phyloP scores from a whole-genome alignment of 1,139 yeast species.

The Debaryomycetaceae sp. region DNA sequence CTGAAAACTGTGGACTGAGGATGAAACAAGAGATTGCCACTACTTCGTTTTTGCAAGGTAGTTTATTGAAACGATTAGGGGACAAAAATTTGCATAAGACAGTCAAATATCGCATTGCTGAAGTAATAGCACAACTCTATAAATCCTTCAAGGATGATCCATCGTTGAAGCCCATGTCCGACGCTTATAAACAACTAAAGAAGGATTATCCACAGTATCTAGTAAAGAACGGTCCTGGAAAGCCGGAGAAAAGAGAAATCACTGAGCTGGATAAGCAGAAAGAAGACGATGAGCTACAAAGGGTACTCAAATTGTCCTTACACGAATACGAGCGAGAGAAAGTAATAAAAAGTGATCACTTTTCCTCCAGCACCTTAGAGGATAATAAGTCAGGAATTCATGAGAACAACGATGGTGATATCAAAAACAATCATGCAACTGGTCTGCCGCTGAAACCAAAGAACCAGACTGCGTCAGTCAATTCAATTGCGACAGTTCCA shows the following conservation, averaged over 20 bases:
- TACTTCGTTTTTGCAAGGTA: conserved; percentile 54
- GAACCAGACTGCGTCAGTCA: conserved; percentile 13
- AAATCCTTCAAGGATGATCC: conserved; percentile 65
- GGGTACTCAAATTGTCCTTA: conserved; percentile 74
- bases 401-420: neutral
- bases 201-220: conserved; percentile 44
- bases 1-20: conserved; percentile 91
- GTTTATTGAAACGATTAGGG: conserved; percentile 52
- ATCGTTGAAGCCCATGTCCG: conserved; percentile 65
- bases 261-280: conserved; percentile 44
- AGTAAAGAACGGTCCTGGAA: conserved; percentile 22
- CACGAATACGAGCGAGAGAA: conserved; percentile 55
- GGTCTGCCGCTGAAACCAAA: conserved; percentile 3
- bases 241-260: conserved; percentile 59
- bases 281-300: conserved; percentile 80
- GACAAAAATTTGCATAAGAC: conserved; percentile 60
- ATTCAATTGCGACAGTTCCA: conserved; percentile 49
- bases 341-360: conserved; percentile 23
- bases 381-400: neutral
- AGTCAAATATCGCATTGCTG: conserved; percentile 64
- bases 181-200: conserved; percentile 49
- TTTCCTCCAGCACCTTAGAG: conserved; percentile 21
- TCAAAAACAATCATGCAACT: neutral
- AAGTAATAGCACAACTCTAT: conserved; percentile 64
- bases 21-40: conserved; percentile 81